Evolutionary conservation across 495 filamentous ascomycete species (phyloP).

Genomic region (Mytilinidion resinicola): DNA sequence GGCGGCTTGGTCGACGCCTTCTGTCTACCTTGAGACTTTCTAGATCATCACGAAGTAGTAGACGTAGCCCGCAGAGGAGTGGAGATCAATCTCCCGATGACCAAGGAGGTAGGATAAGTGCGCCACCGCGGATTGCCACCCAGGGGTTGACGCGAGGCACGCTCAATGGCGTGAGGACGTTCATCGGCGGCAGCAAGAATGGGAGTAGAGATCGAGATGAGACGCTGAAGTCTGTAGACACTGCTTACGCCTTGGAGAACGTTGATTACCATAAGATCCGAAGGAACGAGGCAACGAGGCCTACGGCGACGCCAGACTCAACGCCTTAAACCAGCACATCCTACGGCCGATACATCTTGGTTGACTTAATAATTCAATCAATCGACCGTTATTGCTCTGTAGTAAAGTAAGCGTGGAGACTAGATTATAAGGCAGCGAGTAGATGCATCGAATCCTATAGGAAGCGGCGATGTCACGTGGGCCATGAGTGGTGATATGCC

Average conservation of each 20-base stretch:
- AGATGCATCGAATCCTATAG: too few relatives aligned
- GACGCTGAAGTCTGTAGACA: constrained; percentile 3
- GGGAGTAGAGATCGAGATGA: not conserved
- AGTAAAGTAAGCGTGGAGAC: too few relatives aligned
- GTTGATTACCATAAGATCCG: constrained; percentile 4
- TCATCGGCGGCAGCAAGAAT: constrained; percentile 3
- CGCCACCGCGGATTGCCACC: not conserved
- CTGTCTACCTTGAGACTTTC: constrained; percentile 4
- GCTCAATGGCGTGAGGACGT: constrained; percentile 2
- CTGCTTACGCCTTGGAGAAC: constrained; percentile 1
- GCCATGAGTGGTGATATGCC: too few relatives aligned
- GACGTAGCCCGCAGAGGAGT: not conserved
- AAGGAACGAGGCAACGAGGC: too few relatives aligned
- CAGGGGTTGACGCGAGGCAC: constrained; percentile 2
- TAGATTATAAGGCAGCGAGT: too few relatives aligned
- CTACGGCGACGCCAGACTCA: too few relatives aligned
- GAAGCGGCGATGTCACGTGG: too few relatives aligned
- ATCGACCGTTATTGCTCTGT: too few relatives aligned
- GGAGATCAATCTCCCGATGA: too few relatives aligned
- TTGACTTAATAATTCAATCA: too few relatives aligned
- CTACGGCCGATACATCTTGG: too few relatives aligned
- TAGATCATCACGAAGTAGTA: not conserved
- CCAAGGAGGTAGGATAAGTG: not conserved
- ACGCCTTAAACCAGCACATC: too few relatives aligned
- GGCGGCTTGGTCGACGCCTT: not conserved